A percentile compares a stretch with the other conserved stretches of the same genome.
phyloP scores from a whole-genome alignment of 805 yeast genomes.

The Ogataea corticis region DNA sequence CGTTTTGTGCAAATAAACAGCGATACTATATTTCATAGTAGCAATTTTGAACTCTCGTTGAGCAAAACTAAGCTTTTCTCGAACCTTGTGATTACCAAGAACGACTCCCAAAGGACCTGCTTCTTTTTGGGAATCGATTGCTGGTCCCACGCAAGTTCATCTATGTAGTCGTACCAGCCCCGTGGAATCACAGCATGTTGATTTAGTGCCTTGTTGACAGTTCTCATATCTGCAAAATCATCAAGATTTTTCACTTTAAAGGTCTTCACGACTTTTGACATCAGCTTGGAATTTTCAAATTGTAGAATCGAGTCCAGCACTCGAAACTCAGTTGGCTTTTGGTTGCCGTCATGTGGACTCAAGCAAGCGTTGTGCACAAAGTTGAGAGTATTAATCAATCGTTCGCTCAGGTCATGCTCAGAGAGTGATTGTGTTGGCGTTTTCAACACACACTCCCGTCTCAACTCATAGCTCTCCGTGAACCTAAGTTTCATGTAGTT shows the following conservation, averaged over 20 bases:
- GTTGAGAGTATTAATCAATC: constrained; percentile 27
- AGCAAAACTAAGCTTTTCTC: constrained; percentile 24
- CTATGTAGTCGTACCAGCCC: constrained; percentile 17
- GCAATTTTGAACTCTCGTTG: constrained; percentile 22
- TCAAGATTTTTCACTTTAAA: constrained; percentile 9
- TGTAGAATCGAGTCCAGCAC: constrained; percentile 23
- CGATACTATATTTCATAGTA: constrained; percentile 10
- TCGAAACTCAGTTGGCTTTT: constrained; percentile 12
- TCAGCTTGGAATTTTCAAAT: constrained; percentile 24
- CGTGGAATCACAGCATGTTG: background rate
- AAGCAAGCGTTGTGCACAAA: constrained; percentile 29
- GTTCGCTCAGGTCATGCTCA: constrained; percentile 11
- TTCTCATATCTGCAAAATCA: constrained; percentile 5
- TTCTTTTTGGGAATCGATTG: constrained; percentile 3
- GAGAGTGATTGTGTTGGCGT: background rate
- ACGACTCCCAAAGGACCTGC: constrained; percentile 7
- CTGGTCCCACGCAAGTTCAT: constrained; percentile 2
- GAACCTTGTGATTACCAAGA: constrained; percentile 12
- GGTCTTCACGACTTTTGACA: constrained; percentile 1
- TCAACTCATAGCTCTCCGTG: constrained; percentile 24
- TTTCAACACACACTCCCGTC: constrained; percentile 13
- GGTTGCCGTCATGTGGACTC: constrained; percentile 1
- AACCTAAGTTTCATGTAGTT: constrained; percentile 21
- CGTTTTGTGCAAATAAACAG: constrained; percentile 4
- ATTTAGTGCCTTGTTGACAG: background rate